Evolutionary conservation across 106 monocot genomes (phyloP), one percentile per base, ranked within the genome.

Genomic region (Amphibolis antarctica): DNA sequence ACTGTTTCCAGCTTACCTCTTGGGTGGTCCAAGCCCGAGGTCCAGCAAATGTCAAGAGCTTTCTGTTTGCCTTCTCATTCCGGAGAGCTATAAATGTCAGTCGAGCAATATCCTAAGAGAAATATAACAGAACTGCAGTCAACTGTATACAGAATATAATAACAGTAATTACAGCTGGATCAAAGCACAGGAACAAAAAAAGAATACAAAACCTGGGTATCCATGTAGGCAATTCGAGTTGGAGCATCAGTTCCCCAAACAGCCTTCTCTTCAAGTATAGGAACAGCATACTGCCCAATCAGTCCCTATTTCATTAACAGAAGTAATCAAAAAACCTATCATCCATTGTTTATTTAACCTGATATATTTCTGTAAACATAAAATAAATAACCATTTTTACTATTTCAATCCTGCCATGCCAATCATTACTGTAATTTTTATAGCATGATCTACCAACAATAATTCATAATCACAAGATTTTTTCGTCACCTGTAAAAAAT

Each of bases 211-310:
- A 96, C 96, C 84, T 96, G 96, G 17, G 96, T 90, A 61, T 96
- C 96, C 96, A 96, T 96, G 68, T 96, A 96, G 69, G 96, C 96
- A 64, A 96, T 90, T 68, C 96, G 72, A 63, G 96, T 96, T 58
- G 96, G 96, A 55, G 96, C 96, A 78, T 96, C 96, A 71, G 96
- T 96, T 59, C 96, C 96, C 96, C 96, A 96, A 0, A 96, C 96
- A 17, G 96, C 90, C 60, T 96, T 89, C 68, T 96, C 86, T 77
- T 96, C 96, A 49, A 96, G 82, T 72, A 96, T 96, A 17, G 96
- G 96, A 45, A 96, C 96, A 47, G 96, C 96, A 96, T 90, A 96
- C 61, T 96, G 96, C 53, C 96, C 90, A 71, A 96, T 96, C 28
- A 96, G 67, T 29, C 96, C 96, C 96, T 96, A 44, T 70, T 15